phyloP scores from a whole-genome alignment of 345 rosid genomes.

The Excoecaria cochinchinensis region DNA sequence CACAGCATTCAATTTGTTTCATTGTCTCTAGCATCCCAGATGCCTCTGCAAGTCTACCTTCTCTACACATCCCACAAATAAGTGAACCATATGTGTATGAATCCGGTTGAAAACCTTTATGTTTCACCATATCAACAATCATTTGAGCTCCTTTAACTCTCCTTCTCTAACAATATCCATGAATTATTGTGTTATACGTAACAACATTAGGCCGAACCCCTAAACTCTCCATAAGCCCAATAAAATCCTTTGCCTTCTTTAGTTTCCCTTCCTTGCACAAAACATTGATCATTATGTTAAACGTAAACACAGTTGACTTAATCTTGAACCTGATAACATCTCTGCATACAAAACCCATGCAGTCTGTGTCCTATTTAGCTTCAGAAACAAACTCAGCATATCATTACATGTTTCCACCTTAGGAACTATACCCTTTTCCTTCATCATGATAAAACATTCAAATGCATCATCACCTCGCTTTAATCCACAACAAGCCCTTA shows the following conservation, averaged over 20 bases:
- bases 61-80: constrained; percentile 75
- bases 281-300: constrained; percentile 83
- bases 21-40: constrained; percentile 53
- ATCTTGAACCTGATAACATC: constrained; percentile 84
- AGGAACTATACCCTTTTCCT: constrained; percentile 60
- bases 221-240: constrained; percentile 56
- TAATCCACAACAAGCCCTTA: constrained; percentile 63
- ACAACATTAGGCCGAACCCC: constrained; percentile 70
- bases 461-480: constrained; percentile 59
- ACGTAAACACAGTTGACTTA: constrained; percentile 62
- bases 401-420: constrained; percentile 69
- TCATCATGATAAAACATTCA: constrained; percentile 65
- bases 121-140: constrained; percentile 59
- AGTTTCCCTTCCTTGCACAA: constrained; percentile 84
- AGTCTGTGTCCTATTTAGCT: constrained; percentile 47
- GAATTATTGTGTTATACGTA: constrained; percentile 75
- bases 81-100: constrained; percentile 73
- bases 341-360: constrained; percentile 94
- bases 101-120: constrained; percentile 62
- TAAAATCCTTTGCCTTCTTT: constrained; percentile 68
- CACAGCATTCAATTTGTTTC: constrained; percentile 66
- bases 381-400: constrained; percentile 60
- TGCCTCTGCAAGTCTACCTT: constrained; percentile 66
- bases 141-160: constrained; percentile 66
- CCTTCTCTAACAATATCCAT: constrained; percentile 67